Base-by-base conservation (phyloP, 1,139 yeast genomes). In the Taphrina wiesneri region DNA sequence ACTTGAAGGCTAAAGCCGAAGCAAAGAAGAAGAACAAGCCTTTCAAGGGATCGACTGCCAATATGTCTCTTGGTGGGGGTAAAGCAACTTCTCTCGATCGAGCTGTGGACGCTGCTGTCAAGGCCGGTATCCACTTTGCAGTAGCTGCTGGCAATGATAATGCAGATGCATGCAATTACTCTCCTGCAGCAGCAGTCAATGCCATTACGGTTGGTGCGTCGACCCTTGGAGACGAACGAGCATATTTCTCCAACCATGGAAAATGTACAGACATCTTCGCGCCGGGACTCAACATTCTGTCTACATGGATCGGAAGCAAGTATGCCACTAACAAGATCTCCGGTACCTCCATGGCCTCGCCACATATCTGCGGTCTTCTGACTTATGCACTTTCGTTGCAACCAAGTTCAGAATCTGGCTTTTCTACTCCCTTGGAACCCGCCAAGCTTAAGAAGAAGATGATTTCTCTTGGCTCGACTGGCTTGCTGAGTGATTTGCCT, bases 301-400 rank as follows among this genome's bases (percentile, higher is more conserved):
- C 85, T 13, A 80, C 83, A 36, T 93, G 91, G 80, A 91, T 89
- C 77, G 96, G 96, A 62, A 87, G 96, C 46, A 85, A 86, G 71
- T 77, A 83, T 67, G 91, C 95, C 59, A 87, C 96, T 71, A 96
- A 96, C 69, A 86, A 93, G 63, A 83, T 93, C 78, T 90, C 97
- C 47, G 99, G 99, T 79, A 93, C 99, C 23, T 93, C 99, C 23
- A 93, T 93, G 99, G 99, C 99, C 41, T 90, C 98, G 56, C 99
- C 99, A 65, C 98, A 93, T 76, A 88, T 93, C 76, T 88, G 91
- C 70, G 99, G 99, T 72, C 83, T 93, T 77, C 73, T 79, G 69
- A 76, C 97, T 3, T 93, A 93, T 83, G 92, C 85, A 80, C 81
- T 93, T 73, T 90, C 97, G 25, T 85, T 93, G 77, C 95, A 90